A percentile compares a stretch with the other conserved stretches of the same genome.
Conservation (phyloP, 805 yeast species). For the Starmerella floricola region DNA sequence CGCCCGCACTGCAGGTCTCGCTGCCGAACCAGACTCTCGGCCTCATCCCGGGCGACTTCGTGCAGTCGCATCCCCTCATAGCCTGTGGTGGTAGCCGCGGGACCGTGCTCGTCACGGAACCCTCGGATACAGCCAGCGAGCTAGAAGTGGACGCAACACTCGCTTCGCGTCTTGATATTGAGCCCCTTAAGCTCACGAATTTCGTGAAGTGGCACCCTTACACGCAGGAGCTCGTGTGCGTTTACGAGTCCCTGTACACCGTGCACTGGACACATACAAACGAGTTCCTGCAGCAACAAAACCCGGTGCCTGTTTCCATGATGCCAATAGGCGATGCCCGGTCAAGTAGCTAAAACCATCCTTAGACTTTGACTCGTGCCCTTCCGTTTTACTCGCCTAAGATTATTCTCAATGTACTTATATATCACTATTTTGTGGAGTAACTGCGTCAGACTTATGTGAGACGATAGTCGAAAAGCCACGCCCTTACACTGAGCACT, state of each 20-base stretch:
- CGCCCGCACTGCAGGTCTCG: not conserved
- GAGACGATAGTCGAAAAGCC: too few species aligned
- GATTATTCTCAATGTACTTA: too few species aligned
- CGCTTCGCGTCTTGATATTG: not conserved
- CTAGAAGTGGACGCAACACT: constrained; percentile 2
- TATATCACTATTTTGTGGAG: too few species aligned
- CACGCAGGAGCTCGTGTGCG: constrained; percentile 2
- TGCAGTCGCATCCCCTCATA: constrained; percentile 6
- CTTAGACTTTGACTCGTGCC: too few species aligned
- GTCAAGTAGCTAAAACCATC: too few species aligned
- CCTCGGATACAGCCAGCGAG: constrained; percentile 2
- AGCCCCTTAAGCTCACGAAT: not conserved
- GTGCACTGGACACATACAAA: not conserved
- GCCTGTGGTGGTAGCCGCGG: constrained; percentile 18
- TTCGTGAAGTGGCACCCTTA: constrained; percentile 12
- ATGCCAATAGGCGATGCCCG: not conserved
- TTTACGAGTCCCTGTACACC: not conserved
- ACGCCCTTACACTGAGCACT: too few species aligned
- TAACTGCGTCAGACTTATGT: too few species aligned
- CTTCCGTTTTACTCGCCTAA: too few species aligned
- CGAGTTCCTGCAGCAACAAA: too few species aligned
- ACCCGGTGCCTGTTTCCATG: too few species aligned
- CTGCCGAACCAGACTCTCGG: constrained; percentile 3
- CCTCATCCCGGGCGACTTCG: not conserved
- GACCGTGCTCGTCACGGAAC: constrained; percentile 14